Evolutionary conservation across 2,329 filamentous ascomycete species (phyloP).

Genomic region (Neopestalotiopsis clavispora): DNA sequence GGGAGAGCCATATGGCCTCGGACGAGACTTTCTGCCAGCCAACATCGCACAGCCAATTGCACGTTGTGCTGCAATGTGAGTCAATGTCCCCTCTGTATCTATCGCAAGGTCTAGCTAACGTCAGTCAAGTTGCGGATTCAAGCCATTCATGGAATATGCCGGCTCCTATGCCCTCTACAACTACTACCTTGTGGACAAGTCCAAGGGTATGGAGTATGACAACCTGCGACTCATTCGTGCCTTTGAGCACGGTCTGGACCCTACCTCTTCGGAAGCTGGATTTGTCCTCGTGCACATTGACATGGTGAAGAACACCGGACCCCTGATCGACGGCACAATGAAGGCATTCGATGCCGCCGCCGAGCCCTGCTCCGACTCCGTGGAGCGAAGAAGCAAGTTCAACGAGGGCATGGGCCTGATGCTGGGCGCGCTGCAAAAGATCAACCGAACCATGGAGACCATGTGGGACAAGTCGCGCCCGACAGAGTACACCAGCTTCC

Average conservation of each 20-base stretch:
- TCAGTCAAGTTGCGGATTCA: conserved; percentile 66
- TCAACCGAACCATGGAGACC: conserved; percentile 81
- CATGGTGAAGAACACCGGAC: conserved; percentile 88
- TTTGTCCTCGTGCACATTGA: conserved; percentile 94
- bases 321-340: conserved; percentile 75
- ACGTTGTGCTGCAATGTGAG: conserved; percentile 83
- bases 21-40: conserved; percentile 72
- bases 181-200: conserved; percentile 64
- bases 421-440: conserved; percentile 67
- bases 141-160: conserved; percentile 90
- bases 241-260: conserved; percentile 88
- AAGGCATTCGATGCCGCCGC: conserved; percentile 55
- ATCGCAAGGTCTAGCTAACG: too few species aligned
- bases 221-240: conserved; percentile 86
- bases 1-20: conserved; percentile 79
- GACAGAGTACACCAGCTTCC: conserved; percentile 83
- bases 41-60: conserved; percentile 82
- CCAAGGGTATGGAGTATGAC: conserved; percentile 61
- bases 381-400: conserved; percentile 43
- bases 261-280: conserved; percentile 86
- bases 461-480: conserved; percentile 95
- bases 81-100: too few species aligned
- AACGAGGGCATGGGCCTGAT: conserved; percentile 68
- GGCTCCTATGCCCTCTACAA: conserved; percentile 73
- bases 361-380: background rate